Evolutionary conservation across 2,329 filamentous ascomycete genomes (phyloP).

Genomic region (Ambrosiella beaveri): DNA sequence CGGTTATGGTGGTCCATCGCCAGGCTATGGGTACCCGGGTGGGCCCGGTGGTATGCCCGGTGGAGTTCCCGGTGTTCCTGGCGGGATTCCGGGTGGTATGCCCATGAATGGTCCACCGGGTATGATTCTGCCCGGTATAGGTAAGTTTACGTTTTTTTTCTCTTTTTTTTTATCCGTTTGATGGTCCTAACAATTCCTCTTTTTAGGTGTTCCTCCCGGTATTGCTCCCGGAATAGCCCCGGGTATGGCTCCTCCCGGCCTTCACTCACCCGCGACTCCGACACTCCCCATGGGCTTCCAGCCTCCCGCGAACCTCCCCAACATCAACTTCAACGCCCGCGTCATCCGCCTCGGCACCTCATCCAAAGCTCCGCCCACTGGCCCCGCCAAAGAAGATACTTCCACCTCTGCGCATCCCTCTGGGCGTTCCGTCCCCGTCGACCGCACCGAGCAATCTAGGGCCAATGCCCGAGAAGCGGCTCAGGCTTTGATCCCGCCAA

Average conservation of each 20-base stretch:
- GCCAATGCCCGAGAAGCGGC: slow-evolving; percentile 49
- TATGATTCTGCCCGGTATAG: slow-evolving; percentile 69
- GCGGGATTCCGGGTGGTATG: slow-evolving; percentile 12
- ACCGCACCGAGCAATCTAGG: slow-evolving; percentile 42
- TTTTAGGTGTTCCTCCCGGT: slow-evolving; percentile 55
- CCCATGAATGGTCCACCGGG: slow-evolving; percentile 34
- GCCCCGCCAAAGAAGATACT: slow-evolving; percentile 28
- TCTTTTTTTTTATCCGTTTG: neutral
- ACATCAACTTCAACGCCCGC: slow-evolving; percentile 95
- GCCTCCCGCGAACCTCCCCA: slow-evolving; percentile 78
- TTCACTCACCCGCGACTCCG: slow-evolving; percentile 65
- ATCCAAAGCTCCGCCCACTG: slow-evolving; percentile 36
- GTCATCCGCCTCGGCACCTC: slow-evolving; percentile 84
- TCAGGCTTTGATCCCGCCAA: slow-evolving; percentile 62
- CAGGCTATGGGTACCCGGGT: slow-evolving; percentile 56
- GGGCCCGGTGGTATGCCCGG: slow-evolving; percentile 55
- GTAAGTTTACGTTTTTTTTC: slow-evolving; percentile 30
- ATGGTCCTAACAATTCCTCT: slow-evolving; percentile 8
- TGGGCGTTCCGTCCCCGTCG: slow-evolving; percentile 24
- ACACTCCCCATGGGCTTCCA: slow-evolving; percentile 72
- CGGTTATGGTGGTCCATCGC: slow-evolving; percentile 39
- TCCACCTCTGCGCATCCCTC: slow-evolving; percentile 15
- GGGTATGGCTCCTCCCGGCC: slow-evolving; percentile 61
- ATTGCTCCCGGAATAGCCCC: slow-evolving; percentile 51
- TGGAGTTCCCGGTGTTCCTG: slow-evolving; percentile 37